Conservation (phyloP, 2,329 filamentous ascomycete species). For the Penicillium vulpinum region DNA sequence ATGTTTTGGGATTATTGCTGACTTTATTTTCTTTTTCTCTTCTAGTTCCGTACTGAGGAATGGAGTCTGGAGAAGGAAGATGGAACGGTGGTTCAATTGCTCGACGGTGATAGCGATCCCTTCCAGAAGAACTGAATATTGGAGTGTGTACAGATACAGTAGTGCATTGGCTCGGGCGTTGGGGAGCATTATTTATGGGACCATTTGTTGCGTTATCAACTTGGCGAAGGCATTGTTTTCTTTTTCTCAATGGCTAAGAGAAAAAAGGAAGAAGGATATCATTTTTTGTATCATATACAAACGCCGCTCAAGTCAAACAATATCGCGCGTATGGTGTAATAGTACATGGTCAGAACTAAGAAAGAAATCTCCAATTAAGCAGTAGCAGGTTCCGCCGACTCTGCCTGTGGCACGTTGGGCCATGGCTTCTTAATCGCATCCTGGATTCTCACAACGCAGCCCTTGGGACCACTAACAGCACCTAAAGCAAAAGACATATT, state of each 20-base stretch:
- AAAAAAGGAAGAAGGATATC: conserved; percentile 36
- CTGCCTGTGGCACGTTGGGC: conserved; percentile 50
- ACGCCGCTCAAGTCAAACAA: conserved; percentile 39
- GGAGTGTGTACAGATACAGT: conserved; percentile 32
- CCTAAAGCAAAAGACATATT: conserved; percentile 41
- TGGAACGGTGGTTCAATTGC: conserved; percentile 69
- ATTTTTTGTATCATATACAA: conserved; percentile 43
- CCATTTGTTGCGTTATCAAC: conserved; percentile 6
- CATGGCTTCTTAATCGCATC: conserved; percentile 88
- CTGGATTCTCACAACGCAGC: conserved; percentile 78
- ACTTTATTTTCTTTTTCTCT: conserved; percentile 6
- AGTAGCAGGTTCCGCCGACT: conserved; percentile 30
- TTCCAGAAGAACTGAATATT: conserved; percentile 55
- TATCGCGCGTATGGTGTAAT: conserved; percentile 36
- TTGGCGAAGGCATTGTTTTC: conserved; percentile 1
- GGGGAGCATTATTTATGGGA: conserved; percentile 13
- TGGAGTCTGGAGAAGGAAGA: conserved; percentile 78
- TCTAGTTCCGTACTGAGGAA: conserved; percentile 78
- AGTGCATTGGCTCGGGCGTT: conserved; percentile 29
- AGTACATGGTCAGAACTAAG: conserved; percentile 35
- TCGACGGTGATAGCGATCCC: conserved; percentile 68
- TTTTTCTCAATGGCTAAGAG: not conserved
- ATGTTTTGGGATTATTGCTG: not conserved
- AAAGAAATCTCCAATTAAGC: conserved; percentile 14
- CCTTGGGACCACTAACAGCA: conserved; percentile 82